phyloP scores from a whole-genome alignment of 2,329 filamentous ascomycete species.

The Shiraia sp. region DNA sequence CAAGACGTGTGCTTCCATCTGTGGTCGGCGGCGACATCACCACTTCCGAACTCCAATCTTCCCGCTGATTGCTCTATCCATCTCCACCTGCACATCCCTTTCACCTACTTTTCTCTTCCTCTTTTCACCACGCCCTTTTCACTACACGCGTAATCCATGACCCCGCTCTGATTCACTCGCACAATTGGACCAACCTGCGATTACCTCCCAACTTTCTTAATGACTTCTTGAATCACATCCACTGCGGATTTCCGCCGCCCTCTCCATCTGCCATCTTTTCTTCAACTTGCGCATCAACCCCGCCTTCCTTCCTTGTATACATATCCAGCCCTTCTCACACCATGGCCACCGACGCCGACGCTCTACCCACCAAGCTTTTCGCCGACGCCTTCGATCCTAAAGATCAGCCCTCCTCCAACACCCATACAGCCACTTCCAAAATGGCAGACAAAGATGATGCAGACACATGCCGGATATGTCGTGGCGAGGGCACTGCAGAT shows the following conservation, averaged over 20 bases:
- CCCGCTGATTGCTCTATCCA: too few species aligned
- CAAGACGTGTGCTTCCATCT: too few species aligned
- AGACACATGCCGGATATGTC: conserved; percentile 96
- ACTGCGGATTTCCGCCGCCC: conserved; percentile 2
- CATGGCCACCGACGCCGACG: conserved; percentile 29
- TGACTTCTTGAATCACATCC: conserved; percentile 6
- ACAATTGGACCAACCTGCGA: not conserved
- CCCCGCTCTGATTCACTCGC: not conserved
- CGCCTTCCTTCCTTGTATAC: not conserved
- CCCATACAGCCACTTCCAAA: conserved; percentile 46
- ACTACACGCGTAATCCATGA: too few species aligned
- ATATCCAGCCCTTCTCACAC: conserved; percentile 1
- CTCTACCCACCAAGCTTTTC: conserved; percentile 16
- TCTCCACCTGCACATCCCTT: conserved; percentile 4
- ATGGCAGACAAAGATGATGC: conserved; percentile 54
- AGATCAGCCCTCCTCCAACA: conserved; percentile 4
- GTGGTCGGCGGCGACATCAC: conserved; percentile 12
- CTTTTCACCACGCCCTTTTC: not conserved
- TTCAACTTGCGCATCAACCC: conserved; percentile 1
- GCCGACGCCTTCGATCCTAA: conserved; percentile 12
- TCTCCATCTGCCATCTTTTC: conserved; percentile 1
- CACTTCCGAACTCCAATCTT: conserved; percentile 6
- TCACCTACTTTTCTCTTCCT: not conserved
- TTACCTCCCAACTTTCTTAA: conserved; percentile 6
- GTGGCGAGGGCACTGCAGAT: conserved; percentile 78